phyloP scores from a whole-genome alignment of 768 basidiomycete species.

The Phlebiopsis flavidoalba region DNA sequence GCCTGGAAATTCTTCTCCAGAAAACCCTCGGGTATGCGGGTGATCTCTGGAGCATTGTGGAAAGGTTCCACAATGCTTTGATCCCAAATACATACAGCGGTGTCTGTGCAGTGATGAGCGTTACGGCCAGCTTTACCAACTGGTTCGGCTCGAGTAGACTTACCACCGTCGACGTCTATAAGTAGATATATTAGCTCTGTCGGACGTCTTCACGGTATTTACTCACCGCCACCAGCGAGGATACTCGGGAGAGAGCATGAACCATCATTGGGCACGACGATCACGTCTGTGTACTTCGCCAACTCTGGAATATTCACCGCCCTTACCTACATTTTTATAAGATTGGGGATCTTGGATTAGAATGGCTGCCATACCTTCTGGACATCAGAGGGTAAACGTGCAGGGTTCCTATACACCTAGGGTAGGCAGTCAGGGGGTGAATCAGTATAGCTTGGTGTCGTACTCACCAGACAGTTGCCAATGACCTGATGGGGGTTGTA shows the following conservation, averaged over 20 bases:
- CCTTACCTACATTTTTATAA: constrained; percentile 37
- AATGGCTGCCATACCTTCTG: constrained; percentile 43
- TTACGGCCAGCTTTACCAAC: not conserved
- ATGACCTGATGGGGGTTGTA: constrained; percentile 39
- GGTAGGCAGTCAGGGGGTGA: not conserved
- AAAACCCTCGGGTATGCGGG: constrained; percentile 36
- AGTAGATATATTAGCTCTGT: not conserved
- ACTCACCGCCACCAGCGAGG: constrained; percentile 72
- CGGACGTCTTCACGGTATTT: not conserved
- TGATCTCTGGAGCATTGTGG: constrained; percentile 33
- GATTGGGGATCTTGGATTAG: not conserved
- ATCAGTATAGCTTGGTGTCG: not conserved
- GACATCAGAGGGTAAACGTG: constrained; percentile 67
- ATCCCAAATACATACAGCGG: constrained; percentile 22
- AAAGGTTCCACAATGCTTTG: constrained; percentile 46
- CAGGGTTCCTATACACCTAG: constrained; percentile 55
- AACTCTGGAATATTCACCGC: constrained; percentile 51
- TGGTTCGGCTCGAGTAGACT: constrained; percentile 6
- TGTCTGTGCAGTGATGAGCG: constrained; percentile 13
- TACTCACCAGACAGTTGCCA: constrained; percentile 61
- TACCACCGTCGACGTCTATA: constrained; percentile 74
- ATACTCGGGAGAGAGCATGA: constrained; percentile 53
- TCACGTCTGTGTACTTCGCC: constrained; percentile 47
- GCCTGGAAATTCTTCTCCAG: constrained; percentile 43
- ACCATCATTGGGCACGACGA: constrained; percentile 53